Evolutionary conservation across 495 filamentous ascomycete species (phyloP), one percentile per base, ranked within the genome.

Genomic region (Acidomyces sp.): DNA sequence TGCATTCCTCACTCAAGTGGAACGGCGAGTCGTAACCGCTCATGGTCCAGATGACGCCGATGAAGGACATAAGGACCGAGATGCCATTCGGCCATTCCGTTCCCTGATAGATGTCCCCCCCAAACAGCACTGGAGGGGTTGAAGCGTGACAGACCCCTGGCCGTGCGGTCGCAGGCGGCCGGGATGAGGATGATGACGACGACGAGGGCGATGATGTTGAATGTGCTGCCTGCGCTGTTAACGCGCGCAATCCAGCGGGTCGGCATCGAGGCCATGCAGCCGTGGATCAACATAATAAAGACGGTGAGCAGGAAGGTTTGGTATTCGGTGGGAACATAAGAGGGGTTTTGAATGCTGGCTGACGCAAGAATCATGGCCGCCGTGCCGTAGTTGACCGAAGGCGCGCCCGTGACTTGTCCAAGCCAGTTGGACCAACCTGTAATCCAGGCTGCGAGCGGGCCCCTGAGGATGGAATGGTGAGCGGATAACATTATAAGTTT

Each of bases 1-100:
- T 76, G 56, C 81, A 85, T 54, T 86, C 81, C 45, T 86, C 81
- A 24, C 71, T 72, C 17, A 86, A 57, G 57, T 86, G 81, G 54
- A 86, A 86, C 0, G 80, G 75, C 0, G 73, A 71, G 54, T 86
- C 80, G 55, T 82, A 83, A 23, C 78, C 46, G 22, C 63, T 68
- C 73, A 77, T 77, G 12, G 71, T 75, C 72, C 72, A 75, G 48
- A 77, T 74, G 5, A 45, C 39, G 1, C 67, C 66, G 15, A 86
- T 68, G 55, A 86, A 86, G 35, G 75, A 78, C 81, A 86, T 85
- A 11, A 85, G 61, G 2, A 85, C 67, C 0, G 78, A 73, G 29
- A 86, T 60, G 19, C 81, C 81, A 33, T 75, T 68, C 0, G 81
- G 80, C 53, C 70, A 86, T 40, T 78, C 73, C 1, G 80, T 85